Conservation (phyloP, 2,329 filamentous ascomycete genomes). For the Cryphonectria radicalis region DNA sequence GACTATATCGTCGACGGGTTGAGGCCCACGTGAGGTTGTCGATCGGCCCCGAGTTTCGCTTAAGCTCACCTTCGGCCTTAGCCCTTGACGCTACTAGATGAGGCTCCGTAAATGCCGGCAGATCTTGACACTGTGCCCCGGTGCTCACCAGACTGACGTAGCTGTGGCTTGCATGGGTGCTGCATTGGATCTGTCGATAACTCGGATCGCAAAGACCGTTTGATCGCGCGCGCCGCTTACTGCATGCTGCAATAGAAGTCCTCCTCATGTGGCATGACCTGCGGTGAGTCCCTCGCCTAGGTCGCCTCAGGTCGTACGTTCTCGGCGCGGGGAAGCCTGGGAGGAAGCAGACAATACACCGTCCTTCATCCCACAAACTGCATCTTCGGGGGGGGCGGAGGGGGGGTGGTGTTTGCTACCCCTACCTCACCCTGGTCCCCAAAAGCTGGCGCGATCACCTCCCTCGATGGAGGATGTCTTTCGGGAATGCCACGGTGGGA, state of each 20-base stretch:
- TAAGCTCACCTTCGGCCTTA: background rate
- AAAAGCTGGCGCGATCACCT: background rate
- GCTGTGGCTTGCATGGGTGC: conserved; percentile 1
- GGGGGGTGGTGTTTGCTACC: conserved; percentile 1
- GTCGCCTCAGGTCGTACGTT: conserved; percentile 13
- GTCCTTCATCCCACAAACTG: conserved; percentile 9
- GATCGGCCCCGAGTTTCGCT: conserved; percentile 14
- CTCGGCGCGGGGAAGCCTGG: background rate
- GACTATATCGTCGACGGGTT: background rate
- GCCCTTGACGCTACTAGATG: conserved; percentile 24
- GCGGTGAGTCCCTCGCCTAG: background rate
- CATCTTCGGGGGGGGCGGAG: too few relatives aligned
- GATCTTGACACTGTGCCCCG: conserved; percentile 26
- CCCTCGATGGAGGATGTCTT: background rate
- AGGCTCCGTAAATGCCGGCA: conserved; percentile 31
- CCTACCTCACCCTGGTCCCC: background rate
- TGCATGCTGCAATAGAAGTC: background rate
- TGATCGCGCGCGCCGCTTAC: background rate
- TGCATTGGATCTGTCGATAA: background rate
- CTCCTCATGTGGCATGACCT: background rate
- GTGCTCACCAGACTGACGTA: conserved; percentile 19
- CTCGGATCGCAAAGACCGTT: background rate
- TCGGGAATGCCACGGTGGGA: background rate
- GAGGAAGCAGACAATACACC: background rate
- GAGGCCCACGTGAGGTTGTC: conserved; percentile 9